Conservation (phyloP, 371 early-diverging fungal species). For the Umbelopsis sp. region DNA sequence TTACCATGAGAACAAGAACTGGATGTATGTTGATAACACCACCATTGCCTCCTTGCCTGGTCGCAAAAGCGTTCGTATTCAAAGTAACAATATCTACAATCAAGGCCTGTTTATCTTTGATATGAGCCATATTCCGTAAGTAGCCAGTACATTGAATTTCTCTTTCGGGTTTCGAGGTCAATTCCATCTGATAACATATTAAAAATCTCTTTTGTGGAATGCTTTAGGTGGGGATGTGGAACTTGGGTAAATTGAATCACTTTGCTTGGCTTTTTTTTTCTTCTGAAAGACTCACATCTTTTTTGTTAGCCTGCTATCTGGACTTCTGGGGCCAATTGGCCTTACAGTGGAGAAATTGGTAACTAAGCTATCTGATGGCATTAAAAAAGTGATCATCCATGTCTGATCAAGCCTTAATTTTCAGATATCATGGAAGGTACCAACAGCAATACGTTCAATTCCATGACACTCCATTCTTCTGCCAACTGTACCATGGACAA, state of each 20-base stretch:
- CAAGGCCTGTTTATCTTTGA: constrained; percentile 39
- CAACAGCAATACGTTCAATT: constrained; percentile 30
- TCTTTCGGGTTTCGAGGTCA: too few species aligned
- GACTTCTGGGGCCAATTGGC: constrained; percentile 40
- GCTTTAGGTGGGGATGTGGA: constrained; percentile 12
- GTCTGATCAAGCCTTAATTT: neutral
- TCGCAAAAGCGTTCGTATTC: constrained; percentile 35
- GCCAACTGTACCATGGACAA: constrained; percentile 29
- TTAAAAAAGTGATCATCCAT: neutral
- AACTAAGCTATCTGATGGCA: constrained; percentile 6
- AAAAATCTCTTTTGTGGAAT: neutral
- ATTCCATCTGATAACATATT: too few species aligned
- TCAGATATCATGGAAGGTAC: constrained; percentile 44
- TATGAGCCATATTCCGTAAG: constrained; percentile 41
- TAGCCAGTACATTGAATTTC: too few species aligned
- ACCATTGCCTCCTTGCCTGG: constrained; percentile 22
- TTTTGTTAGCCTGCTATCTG: constrained; percentile 36
- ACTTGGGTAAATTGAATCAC: constrained; percentile 8
- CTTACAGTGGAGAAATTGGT: constrained; percentile 43
- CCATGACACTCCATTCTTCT: constrained; percentile 25
- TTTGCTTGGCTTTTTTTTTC: neutral
- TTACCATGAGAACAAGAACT: neutral
- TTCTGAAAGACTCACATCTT: too few species aligned
- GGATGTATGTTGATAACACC: constrained; percentile 19
- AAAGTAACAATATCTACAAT: constrained; percentile 23